phyloP scores from a whole-genome alignment of 2,329 filamentous ascomycete species.

The Penicillium expansum region DNA sequence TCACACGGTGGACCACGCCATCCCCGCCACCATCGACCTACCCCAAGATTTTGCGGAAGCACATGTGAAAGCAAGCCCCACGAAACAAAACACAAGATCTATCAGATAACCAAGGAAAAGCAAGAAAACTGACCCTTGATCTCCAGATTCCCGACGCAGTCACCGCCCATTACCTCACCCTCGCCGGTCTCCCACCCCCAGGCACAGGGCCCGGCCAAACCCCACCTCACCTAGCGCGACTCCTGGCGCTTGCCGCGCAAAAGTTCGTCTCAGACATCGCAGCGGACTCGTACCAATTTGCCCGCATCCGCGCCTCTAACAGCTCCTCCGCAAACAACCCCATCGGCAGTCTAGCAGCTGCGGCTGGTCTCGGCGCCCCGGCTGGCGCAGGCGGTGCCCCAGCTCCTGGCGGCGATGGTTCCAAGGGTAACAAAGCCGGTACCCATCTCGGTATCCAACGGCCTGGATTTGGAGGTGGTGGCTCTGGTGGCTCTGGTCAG shows the following conservation, averaged over 20 bases:
- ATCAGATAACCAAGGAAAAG: neutral
- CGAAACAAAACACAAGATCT: neutral
- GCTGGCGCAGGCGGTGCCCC: slow-evolving; percentile 54
- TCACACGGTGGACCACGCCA: neutral
- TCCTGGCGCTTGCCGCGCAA: slow-evolving; percentile 95
- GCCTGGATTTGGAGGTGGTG: slow-evolving; percentile 80
- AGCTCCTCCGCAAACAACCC: slow-evolving; percentile 83
- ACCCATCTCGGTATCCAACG: slow-evolving; percentile 69
- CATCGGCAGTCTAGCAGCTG: slow-evolving; percentile 78
- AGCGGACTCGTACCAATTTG: slow-evolving; percentile 96
- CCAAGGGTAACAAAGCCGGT: slow-evolving; percentile 47
- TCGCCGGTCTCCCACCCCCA: slow-evolving; percentile 88
- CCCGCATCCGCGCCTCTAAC: slow-evolving; percentile 89
- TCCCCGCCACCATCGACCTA: neutral
- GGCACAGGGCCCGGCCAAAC: slow-evolving; percentile 73
- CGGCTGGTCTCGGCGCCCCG: slow-evolving; percentile 54
- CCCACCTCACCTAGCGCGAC: slow-evolving; percentile 79
- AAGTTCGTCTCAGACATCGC: slow-evolving; percentile 98
- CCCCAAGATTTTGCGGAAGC: neutral
- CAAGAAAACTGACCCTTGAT: slow-evolving; percentile 11
- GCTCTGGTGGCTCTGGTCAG: slow-evolving; percentile 75
- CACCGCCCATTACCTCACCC: slow-evolving; percentile 95
- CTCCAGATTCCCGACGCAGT: slow-evolving; percentile 93
- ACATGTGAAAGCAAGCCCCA: neutral
- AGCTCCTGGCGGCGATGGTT: slow-evolving; percentile 46